Conservation (phyloP, 208 protist species). For the Wallacemonas collosoma region DNA sequence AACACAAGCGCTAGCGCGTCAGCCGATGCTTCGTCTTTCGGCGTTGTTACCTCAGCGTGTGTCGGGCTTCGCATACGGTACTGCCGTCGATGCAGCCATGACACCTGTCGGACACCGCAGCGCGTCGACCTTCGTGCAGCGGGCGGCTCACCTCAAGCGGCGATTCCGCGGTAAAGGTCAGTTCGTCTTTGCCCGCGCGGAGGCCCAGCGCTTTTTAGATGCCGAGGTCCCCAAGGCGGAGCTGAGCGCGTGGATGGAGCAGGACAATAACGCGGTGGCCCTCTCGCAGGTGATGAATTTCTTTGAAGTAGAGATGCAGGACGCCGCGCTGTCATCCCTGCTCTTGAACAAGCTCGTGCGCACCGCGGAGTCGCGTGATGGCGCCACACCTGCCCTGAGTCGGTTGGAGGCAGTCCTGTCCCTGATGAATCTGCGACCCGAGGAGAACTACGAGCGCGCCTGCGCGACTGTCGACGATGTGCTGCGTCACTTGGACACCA, state of each 20-base stretch:
- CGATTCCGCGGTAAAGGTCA: constrained; percentile 57
- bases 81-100: background rate
- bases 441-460: constrained; percentile 78
- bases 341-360: constrained; percentile 69
- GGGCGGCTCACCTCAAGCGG: constrained; percentile 60
- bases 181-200: constrained; percentile 64
- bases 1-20: background rate
- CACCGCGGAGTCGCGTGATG: constrained; percentile 41
- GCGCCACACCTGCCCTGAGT: background rate
- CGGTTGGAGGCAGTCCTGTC: constrained; percentile 47
- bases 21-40: constrained; percentile 13
- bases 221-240: constrained; percentile 65
- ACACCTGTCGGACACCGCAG: background rate
- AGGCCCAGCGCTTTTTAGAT: constrained; percentile 83
- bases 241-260: constrained; percentile 72
- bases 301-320: constrained; percentile 75
- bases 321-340: constrained; percentile 54
- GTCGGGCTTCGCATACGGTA: background rate
- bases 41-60: background rate
- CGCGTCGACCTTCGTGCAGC: constrained; percentile 46
- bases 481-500: constrained; percentile 28
- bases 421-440: constrained; percentile 39
- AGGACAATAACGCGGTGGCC: constrained; percentile 67
- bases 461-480: constrained; percentile 58
- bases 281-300: constrained; percentile 71